Base-by-base conservation (phyloP, 2,329 filamentous ascomycete genomes). In the Periconia macrospinosa region DNA sequence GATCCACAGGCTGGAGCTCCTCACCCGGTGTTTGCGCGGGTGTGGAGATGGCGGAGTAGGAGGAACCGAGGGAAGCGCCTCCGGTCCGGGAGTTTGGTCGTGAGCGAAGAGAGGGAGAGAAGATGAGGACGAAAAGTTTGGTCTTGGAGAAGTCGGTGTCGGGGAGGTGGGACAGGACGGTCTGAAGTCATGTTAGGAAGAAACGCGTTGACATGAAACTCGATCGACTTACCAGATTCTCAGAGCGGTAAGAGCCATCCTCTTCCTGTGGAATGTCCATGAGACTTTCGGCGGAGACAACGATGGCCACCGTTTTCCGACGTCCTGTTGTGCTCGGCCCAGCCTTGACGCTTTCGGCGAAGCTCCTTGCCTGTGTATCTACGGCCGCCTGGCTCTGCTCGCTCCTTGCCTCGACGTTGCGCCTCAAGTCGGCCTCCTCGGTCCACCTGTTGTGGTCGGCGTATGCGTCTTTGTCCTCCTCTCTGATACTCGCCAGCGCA, bases 381-480 rank as follows among this genome's bases (percentile, higher is more conserved):
- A 67, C 75, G 18, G 64, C 75, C 17, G 51, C 58, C 50, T 57
- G 44, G 58, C 70, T 75, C 52, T 74, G 66, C 11, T 68, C 58
- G n/a, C 68, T 65, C 56, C 71, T 69, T 41, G 67, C 70, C 53
- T 69, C 73, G 48, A 71, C 72, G 52, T 66, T 75, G 52, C 75
- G 76, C 62, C 88, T 85, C 46, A 88, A 83, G 63, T 90, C 88
- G 19, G 88, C 90, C 76, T 97, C 92, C 73, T 97, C 92, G 14
- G 89, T 92, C 93, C 93, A 97, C 49, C 91, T 86, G 70, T 91
- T 89, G 75, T 94, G 91, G 72, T 97, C 93, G 59, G 86, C 87
- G 71, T 89, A 94, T 48, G 88, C 88, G 57, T 85, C 83, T 69
- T 86, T 87, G 68, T 92, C 90, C 69, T 95, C 92, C 71, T 96